Percentiles rank a stretch among this genome's conserved stretches.
These are phyloP conservation scores for Aethionema arabicum DNA, from an alignment of 345 rosid species.

Conservation along the genomic window DNA sequence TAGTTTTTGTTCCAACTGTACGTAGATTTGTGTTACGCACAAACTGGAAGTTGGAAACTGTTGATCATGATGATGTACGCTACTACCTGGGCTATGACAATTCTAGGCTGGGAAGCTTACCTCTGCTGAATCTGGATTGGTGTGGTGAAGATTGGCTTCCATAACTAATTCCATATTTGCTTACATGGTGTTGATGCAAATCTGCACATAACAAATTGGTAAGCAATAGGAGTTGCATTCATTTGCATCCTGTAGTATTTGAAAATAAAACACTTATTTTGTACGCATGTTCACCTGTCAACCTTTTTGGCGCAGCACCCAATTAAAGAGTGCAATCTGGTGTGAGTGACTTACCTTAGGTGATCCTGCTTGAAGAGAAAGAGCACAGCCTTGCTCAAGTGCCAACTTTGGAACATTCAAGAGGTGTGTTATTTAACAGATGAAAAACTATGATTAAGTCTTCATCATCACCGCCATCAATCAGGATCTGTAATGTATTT, in stretches of 20 bases:
- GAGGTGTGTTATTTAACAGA: background rate
- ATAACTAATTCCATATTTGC: constrained; percentile 10
- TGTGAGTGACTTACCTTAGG: background rate
- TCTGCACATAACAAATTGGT: background rate
- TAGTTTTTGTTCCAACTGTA: constrained; percentile 1
- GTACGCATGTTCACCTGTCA: background rate
- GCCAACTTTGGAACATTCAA: background rate
- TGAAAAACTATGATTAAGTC: too few relatives aligned
- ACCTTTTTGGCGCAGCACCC: constrained; percentile 7
- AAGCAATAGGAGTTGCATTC: background rate
- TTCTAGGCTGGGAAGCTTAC: constrained; percentile 22
- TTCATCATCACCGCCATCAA: too few relatives aligned
- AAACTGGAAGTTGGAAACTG: constrained; percentile 13
- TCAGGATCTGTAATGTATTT: too few relatives aligned
- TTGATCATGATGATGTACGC: constrained; percentile 17
- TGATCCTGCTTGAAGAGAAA: constrained; percentile 5
- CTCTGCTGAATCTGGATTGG: background rate
- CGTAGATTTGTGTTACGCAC: constrained; percentile 7
- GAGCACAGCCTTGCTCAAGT: constrained; percentile 11
- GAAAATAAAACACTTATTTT: background rate
- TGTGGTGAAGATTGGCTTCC: constrained; percentile 18
- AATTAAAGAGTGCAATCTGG: background rate
- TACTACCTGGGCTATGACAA: constrained; percentile 1
- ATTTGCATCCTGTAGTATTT: background rate
- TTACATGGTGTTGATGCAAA: background rate